Evolutionary conservation across 345 rosid species (phyloP).

Genomic region (Mangifera indica): DNA sequence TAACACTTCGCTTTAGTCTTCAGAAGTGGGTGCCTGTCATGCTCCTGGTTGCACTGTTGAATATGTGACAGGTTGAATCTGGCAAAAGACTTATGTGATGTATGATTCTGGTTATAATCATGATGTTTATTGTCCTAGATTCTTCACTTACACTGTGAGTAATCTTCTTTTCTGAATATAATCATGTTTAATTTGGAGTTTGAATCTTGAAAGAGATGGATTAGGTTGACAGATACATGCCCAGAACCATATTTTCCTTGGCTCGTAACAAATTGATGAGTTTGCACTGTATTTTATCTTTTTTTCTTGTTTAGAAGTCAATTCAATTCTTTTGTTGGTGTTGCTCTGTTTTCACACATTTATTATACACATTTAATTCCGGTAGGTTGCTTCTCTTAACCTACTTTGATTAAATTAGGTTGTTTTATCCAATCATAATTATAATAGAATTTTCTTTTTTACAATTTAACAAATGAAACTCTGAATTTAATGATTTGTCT

Average conservation of each 20-base stretch:
- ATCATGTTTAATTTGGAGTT: no score
- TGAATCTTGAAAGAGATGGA: no score
- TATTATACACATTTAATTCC: neutral
- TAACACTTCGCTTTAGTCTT: neutral
- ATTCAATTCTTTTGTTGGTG: neutral
- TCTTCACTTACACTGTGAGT: neutral
- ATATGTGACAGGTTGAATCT: neutral
- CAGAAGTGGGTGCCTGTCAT: neutral
- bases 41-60: neutral
- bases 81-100: neutral
- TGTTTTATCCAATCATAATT: neutral
- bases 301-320: neutral
- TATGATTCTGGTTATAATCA: neutral
- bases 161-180: neutral
- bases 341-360: neutral
- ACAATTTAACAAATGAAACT: no score
- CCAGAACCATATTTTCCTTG: neutral
- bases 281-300: neutral
- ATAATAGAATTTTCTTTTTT: no score
- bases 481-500: no score
- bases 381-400: neutral
- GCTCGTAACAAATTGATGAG: no score
- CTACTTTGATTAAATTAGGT: neutral
- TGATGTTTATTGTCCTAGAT: neutral
- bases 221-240: neutral